phyloP scores from a whole-genome alignment of 148 eudicot genomes.

The Heliamphora exappendiculata region DNA sequence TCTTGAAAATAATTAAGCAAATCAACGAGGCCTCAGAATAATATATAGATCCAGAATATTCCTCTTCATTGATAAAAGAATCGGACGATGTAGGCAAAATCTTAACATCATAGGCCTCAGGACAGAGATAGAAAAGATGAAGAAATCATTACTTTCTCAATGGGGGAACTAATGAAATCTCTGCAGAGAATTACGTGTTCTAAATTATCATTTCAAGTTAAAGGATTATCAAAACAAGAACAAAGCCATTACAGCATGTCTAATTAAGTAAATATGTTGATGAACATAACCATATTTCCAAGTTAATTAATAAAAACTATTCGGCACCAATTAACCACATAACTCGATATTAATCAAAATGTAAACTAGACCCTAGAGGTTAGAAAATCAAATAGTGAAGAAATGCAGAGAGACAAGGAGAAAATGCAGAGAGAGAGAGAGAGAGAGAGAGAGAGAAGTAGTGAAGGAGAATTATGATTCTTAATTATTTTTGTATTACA shows the following conservation, averaged over 20 bases:
- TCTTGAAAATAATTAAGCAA: too few species aligned
- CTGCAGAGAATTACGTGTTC: not conserved
- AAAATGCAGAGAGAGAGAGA: too few species aligned
- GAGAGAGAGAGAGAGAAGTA: too few species aligned
- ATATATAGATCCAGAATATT: not conserved
- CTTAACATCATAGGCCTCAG: conserved; percentile 10
- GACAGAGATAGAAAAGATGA: not conserved
- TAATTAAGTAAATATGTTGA: not conserved
- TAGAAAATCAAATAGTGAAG: not conserved
- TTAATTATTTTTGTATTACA: too few species aligned
- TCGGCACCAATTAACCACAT: not conserved
- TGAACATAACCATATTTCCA: not conserved
- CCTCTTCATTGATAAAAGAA: conserved; percentile 6
- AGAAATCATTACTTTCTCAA: not conserved
- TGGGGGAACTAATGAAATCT: not conserved
- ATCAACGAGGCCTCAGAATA: not conserved
- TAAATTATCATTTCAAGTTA: not conserved
- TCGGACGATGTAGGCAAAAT: conserved; percentile 17
- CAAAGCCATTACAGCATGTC: not conserved
- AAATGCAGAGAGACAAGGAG: too few species aligned
- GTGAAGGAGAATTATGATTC: too few species aligned
- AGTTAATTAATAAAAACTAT: too few species aligned
- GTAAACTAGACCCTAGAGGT: not conserved
- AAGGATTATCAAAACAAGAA: not conserved
- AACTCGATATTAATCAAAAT: not conserved